These are phyloP conservation scores for Arthrinium phaeospermum DNA, from an alignment of 2,329 filamentous ascomycete genomes.

Conservation along the genomic window DNA sequence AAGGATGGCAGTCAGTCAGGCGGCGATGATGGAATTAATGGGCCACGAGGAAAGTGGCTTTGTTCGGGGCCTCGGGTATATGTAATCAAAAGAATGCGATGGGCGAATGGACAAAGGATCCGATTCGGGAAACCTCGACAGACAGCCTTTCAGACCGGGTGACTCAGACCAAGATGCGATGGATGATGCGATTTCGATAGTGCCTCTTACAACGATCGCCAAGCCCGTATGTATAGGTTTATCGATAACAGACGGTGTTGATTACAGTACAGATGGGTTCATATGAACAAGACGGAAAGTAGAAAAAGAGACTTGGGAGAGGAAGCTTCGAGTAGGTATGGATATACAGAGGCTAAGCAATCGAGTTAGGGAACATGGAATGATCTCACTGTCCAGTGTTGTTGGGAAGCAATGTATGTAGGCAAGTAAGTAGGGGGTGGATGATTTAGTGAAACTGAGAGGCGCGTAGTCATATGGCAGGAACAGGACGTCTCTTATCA, in stretches of 20 bases:
- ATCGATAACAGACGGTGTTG: conserved; percentile 8
- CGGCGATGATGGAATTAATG: background rate
- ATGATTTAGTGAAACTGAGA: background rate
- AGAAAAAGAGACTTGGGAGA: background rate
- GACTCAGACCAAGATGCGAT: conserved; percentile 19
- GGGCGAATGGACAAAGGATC: background rate
- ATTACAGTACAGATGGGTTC: background rate
- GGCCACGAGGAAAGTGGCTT: background rate
- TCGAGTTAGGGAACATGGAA: background rate
- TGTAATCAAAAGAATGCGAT: conserved; percentile 9
- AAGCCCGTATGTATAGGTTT: background rate
- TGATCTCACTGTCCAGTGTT: background rate
- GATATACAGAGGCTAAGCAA: conserved; percentile 1
- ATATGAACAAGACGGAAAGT: background rate
- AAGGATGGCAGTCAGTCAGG: background rate
- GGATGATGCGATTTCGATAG: conserved; percentile 14
- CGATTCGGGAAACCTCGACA: background rate
- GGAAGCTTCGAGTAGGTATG: background rate
- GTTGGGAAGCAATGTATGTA: background rate
- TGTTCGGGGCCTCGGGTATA: background rate
- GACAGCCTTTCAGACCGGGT: conserved; percentile 17
- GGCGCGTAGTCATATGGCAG: conserved; percentile 1
- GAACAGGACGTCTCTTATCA: conserved; percentile 15
- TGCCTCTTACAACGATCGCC: background rate
- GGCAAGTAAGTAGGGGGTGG: conserved; percentile 5